Conservation (phyloP, 805 yeast species). For the Ogataea paradorogensis region DNA sequence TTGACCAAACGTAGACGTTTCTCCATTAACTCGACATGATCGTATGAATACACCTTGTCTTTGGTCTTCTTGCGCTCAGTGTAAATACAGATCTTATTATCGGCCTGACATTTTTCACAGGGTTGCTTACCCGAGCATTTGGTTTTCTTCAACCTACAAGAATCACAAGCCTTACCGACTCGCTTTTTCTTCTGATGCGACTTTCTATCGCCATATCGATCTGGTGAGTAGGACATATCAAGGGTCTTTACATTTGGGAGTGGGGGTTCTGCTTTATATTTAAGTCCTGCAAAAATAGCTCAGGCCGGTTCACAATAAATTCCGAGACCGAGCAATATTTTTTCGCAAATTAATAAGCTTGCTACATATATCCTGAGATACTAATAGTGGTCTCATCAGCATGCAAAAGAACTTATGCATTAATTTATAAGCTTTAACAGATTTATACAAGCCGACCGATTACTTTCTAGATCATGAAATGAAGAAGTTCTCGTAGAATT, state of each 20-base stretch:
- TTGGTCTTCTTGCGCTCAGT: slow-evolving; percentile 52
- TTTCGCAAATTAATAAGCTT: slow-evolving; percentile 2
- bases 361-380: too few relatives aligned
- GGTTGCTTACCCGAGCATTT: slow-evolving; percentile 64
- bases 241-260: neutral
- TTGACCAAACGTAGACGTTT: slow-evolving; percentile 53
- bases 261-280: neutral
- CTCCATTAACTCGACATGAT: slow-evolving; percentile 63
- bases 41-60: slow-evolving; percentile 56
- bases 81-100: slow-evolving; percentile 58
- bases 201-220: slow-evolving; percentile 8
- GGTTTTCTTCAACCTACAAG: slow-evolving; percentile 60
- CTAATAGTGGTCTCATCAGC: neutral
- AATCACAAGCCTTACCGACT: slow-evolving; percentile 64
- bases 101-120: slow-evolving; percentile 51
- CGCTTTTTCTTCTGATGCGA: slow-evolving; percentile 41
- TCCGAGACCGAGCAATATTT: slow-evolving; percentile 9
- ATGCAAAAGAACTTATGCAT: neutral
- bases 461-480: too few relatives aligned
- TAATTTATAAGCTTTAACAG: too few relatives aligned
- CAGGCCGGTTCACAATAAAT: slow-evolving; percentile 1
- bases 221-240: slow-evolving; percentile 10
- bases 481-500: too few relatives aligned
- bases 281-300: slow-evolving; percentile 4
- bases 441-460: too few relatives aligned